Conservation (phyloP, 108 stramenopile species). For the Poteriospumella lacustris region DNA sequence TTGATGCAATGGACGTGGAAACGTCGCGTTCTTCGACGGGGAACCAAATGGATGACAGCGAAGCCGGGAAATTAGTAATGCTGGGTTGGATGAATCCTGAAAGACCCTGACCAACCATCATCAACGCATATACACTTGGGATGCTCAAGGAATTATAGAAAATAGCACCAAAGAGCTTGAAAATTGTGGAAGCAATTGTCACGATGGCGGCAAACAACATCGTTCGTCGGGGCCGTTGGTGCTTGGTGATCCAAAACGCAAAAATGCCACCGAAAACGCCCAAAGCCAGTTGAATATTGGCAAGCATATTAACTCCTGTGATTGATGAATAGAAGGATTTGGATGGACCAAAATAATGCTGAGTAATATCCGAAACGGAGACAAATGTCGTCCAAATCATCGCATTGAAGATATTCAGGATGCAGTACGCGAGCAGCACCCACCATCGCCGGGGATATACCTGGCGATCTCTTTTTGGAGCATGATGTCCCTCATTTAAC, state of each 20-base stretch:
- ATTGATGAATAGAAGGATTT: neutral
- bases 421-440: constrained; percentile 31
- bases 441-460: no score
- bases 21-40: constrained; percentile 37
- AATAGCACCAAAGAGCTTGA: constrained; percentile 27
- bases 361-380: constrained; percentile 31
- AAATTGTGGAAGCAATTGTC: neutral
- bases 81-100: constrained; percentile 41
- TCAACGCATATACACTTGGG: constrained; percentile 15
- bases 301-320: constrained; percentile 30
- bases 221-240: neutral
- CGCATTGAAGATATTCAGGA: constrained; percentile 36
- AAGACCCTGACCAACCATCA: constrained; percentile 39
- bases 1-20: constrained; percentile 37
- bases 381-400: constrained; percentile 44
- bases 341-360: neutral
- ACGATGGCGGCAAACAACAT: constrained; percentile 13
- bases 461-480: no score
- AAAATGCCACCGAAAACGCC: constrained; percentile 36
- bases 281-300: constrained; percentile 25
- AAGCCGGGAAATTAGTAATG: constrained; percentile 36
- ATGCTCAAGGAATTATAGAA: neutral
- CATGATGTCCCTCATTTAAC: no score
- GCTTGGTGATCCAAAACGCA: neutral
- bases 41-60: constrained; percentile 41